phyloP scores from a whole-genome alignment of 2,329 filamentous ascomycete species.

The Aphanocladium album region DNA sequence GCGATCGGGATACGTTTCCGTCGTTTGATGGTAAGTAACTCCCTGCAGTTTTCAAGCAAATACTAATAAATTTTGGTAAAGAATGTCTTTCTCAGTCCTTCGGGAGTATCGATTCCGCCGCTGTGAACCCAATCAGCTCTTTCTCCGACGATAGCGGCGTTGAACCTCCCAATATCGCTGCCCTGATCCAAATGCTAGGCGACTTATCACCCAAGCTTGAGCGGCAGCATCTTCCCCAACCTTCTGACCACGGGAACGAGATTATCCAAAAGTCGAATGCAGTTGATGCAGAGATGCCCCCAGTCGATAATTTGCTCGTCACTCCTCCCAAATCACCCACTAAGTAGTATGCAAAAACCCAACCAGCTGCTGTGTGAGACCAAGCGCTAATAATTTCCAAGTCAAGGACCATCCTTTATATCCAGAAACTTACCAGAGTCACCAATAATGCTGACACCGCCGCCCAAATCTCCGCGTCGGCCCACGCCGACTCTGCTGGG shows the following conservation, averaged over 20 bases:
- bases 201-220: not conserved
- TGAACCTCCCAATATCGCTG: not conserved
- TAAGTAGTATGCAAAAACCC: conserved; percentile 22
- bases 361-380: not conserved
- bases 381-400: not conserved
- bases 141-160: not conserved
- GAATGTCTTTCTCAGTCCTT: conserved; percentile 10
- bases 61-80: not conserved
- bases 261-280: not conserved
- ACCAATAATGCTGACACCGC: conserved; percentile 7
- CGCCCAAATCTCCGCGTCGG: conserved; percentile 15
- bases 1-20: conserved; percentile 3
- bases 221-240: not conserved
- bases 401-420: not conserved
- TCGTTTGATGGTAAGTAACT: conserved; percentile 4
- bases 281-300: not conserved
- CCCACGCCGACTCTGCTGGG: not conserved
- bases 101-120: conserved; percentile 3
- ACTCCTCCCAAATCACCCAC: conserved; percentile 26
- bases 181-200: conserved; percentile 5
- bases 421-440: not conserved
- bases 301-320: conserved; percentile 21
- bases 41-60: not conserved
- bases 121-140: not conserved
- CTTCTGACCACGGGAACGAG: not conserved